Evolutionary conservation across 2,329 filamentous ascomycete genomes (phyloP).

Genomic region (Teratosphaeria nubilosa): DNA sequence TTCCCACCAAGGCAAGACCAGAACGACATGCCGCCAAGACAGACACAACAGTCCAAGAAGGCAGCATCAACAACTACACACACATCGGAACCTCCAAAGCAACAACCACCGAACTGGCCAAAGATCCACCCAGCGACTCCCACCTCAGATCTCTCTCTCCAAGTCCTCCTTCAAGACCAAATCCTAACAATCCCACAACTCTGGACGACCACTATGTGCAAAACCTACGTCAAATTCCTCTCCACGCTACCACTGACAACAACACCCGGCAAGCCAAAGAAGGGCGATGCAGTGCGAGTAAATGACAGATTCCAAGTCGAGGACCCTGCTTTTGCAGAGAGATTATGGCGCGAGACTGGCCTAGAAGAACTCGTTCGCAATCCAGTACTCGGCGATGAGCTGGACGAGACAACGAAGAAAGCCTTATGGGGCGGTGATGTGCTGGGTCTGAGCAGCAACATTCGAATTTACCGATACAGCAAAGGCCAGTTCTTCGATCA

Average conservation of each 20-base stretch:
- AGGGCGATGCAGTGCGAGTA: slow-evolving; percentile 70
- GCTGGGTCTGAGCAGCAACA: slow-evolving; percentile 77
- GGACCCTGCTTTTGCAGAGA: slow-evolving; percentile 62
- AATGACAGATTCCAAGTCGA: slow-evolving; percentile 84
- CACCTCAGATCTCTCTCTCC: slow-evolving; percentile 51
- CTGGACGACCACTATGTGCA: slow-evolving; percentile 65
- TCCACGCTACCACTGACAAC: slow-evolving; percentile 61
- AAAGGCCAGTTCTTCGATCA: slow-evolving; percentile 85
- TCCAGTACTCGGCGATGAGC: slow-evolving; percentile 21
- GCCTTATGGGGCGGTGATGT: slow-evolving; percentile 67
- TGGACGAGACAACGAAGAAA: slow-evolving; percentile 23
- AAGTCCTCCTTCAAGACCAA: slow-evolving; percentile 51
- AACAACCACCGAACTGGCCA: slow-evolving; percentile 54
- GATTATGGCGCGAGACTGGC: slow-evolving; percentile 68
- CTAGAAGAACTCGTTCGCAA: slow-evolving; percentile 50
- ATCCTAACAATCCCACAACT: slow-evolving; percentile 65
- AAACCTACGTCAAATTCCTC: slow-evolving; percentile 65
- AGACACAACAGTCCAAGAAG: slow-evolving; percentile 5
- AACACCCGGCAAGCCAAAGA: slow-evolving; percentile 68
- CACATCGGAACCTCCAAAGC: slow-evolving; percentile 24
- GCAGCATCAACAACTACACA: not conserved
- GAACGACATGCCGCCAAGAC: slow-evolving; percentile 13
- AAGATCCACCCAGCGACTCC: slow-evolving; percentile 59
- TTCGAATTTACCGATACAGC: slow-evolving; percentile 78
- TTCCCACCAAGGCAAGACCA: not conserved